Conservation (phyloP, 2,329 filamentous ascomycete species). For the Neocucurbitaria cava region DNA sequence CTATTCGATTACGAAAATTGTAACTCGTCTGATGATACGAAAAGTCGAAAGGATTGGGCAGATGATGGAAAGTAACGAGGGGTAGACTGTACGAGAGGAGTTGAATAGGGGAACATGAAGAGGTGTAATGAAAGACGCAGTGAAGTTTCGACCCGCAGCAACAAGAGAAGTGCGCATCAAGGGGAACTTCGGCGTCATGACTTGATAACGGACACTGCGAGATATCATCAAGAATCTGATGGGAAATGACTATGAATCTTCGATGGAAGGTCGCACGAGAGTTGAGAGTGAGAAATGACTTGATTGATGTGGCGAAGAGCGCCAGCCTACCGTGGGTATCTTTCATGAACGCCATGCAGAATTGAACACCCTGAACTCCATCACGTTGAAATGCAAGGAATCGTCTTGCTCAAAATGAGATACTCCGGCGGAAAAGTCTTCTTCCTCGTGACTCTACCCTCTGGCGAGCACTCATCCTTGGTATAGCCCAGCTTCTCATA, state of each 20-base stretch:
- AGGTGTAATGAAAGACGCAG: no score
- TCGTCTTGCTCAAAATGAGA: slow-evolving; percentile 35
- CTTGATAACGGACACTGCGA: not conserved
- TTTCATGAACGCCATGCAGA: not conserved
- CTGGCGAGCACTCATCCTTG: slow-evolving; percentile 61
- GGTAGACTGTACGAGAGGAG: no score
- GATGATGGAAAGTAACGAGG: no score
- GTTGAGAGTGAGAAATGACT: not conserved
- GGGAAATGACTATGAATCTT: not conserved
- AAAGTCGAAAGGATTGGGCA: no score
- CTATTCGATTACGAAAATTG: no score
- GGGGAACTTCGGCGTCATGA: no score
- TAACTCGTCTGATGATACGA: no score
- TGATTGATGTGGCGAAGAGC: not conserved
- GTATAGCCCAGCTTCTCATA: slow-evolving; percentile 67
- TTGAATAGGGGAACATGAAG: no score
- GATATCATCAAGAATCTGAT: not conserved
- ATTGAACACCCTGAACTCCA: not conserved
- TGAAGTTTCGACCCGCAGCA: no score
- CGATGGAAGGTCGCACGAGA: not conserved
- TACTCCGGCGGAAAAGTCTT: slow-evolving; percentile 33
- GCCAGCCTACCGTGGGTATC: not conserved
- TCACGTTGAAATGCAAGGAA: not conserved
- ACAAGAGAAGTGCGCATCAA: no score
- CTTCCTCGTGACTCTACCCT: slow-evolving; percentile 46